Percentiles rank a stretch among this genome's conserved stretches.
Evolutionary conservation across 345 rosid species (phyloP).

Genomic region (Aethionema arabicum): DNA sequence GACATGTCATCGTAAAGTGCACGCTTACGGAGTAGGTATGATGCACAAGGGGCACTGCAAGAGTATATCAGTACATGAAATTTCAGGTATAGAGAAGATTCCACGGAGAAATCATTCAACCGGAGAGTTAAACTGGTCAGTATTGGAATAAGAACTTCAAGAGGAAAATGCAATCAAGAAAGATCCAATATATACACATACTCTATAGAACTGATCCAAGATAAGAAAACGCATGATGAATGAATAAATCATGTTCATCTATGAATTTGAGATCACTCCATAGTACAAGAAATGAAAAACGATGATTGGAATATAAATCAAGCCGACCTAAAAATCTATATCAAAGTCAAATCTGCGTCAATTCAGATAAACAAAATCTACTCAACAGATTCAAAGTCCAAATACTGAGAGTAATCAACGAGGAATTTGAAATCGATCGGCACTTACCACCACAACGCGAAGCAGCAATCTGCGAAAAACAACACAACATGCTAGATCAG

Average conservation of each 20-base stretch:
- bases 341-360: conserved; percentile 21
- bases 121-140: too few species aligned
- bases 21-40: conserved; percentile 92
- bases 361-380: conserved; percentile 2
- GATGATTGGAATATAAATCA: neutral
- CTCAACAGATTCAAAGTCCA: conserved; percentile 15
- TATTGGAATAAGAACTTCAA: too few species aligned
- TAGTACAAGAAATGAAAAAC: neutral
- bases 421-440: conserved; percentile 20
- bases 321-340: neutral
- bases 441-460: conserved; percentile 84
- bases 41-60: conserved; percentile 84
- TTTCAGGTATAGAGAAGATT: conserved; percentile 3
- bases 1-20: conserved; percentile 97
- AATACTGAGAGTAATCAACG: conserved; percentile 5
- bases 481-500: conserved; percentile 7
- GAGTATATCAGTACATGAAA: neutral
- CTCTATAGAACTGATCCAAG: neutral
- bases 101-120: too few species aligned
- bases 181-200: neutral
- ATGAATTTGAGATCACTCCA: conserved; percentile 10
- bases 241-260: neutral
- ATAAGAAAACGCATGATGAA: neutral
- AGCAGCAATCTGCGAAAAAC: conserved; percentile 78
- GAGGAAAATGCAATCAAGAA: neutral